Base-by-base conservation (phyloP, 176 grass and related monocot species). In the Oropetium thomaeum region DNA sequence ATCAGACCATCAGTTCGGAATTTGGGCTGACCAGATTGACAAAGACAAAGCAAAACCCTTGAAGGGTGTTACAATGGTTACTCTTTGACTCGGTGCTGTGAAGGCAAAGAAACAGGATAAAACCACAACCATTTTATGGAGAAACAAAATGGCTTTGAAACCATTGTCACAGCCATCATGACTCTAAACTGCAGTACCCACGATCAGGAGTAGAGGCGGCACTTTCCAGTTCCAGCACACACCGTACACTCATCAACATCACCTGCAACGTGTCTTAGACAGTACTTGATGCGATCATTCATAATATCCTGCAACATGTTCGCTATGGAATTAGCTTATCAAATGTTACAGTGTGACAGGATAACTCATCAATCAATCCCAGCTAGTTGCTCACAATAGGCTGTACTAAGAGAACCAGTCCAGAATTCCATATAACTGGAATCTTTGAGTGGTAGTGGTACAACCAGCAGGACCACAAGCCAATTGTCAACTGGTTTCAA, bases 211-310 rank as follows among this genome's bases (percentile, higher is more conserved):
- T 90, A 92, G 40, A 92, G 49, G 57, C 44, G 78, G 35, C 91
- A 98, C 69, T 91, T 98, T 62, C 88, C 91, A 44, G 91, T 93
- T 73, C 91, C 86, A 35, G 89, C 86, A 84, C 91, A 98, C 8
- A 88, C 82, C 20, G 75, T 55, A 58, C 95, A 98, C 55, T 94
- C 95, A 38, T 81, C 86, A 22, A 74, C 89, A 70, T 87, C 71
- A 41, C 91, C 95, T 9, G 70, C 81, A 40, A 86, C 79, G 16
- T 94, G 95, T 19, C 45, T 89, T 63, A 98, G 28, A 73, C 95
- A 98, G 57, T 89, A 87, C 35, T 90, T 92, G 75, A 98, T 98
- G 63, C 91, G 95, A 76, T 98, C 88, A 13, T 83, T 98, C 86
- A 98, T 79, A 69, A 94, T 58, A 88, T 98, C 89, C 91, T 94